Evolutionary conservation across 176 grass and related monocot species (phyloP).

Genomic region (Cenchrus purpureus): DNA sequence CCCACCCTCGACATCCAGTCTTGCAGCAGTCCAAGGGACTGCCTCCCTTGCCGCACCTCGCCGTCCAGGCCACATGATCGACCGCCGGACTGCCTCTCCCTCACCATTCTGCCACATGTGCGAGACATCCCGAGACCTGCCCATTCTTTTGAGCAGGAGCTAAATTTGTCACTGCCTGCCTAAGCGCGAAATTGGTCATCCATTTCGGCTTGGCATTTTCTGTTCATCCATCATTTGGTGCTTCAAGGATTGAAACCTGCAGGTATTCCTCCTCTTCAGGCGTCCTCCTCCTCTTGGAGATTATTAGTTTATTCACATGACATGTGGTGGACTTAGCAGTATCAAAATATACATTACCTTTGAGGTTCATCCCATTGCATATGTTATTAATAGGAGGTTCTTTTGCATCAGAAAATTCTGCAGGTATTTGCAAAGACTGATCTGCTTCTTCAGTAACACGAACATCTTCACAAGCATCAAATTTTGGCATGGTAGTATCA

Average conservation of each 20-base stretch:
- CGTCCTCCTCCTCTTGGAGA: conserved; percentile 60
- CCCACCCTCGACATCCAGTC: too few relatives aligned
- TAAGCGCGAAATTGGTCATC: conserved; percentile 90
- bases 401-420: conserved; percentile 32
- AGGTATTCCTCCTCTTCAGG: conserved; percentile 66
- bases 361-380: conserved; percentile 52
- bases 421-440: not conserved
- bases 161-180: conserved; percentile 65
- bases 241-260: conserved; percentile 84
- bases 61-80: too few relatives aligned
- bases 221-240: conserved; percentile 85
- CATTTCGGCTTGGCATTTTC: conserved; percentile 88
- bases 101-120: conserved; percentile 40
- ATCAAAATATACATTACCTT: conserved; percentile 59
- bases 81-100: conserved; percentile 32
- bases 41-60: too few relatives aligned
- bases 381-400: conserved; percentile 57
- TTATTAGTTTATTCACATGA: conserved; percentile 47
- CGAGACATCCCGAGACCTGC: too few relatives aligned
- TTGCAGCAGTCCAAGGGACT: too few relatives aligned
- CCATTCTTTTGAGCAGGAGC: conserved; percentile 60
- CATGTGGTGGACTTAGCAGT: conserved; percentile 40
- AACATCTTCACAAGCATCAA: conserved; percentile 22
- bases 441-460: not conserved
- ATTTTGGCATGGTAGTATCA: not conserved